These are phyloP conservation scores for Diaporthe destruens DNA, from an alignment of 2,329 filamentous ascomycete genomes.

Conservation along the genomic window DNA sequence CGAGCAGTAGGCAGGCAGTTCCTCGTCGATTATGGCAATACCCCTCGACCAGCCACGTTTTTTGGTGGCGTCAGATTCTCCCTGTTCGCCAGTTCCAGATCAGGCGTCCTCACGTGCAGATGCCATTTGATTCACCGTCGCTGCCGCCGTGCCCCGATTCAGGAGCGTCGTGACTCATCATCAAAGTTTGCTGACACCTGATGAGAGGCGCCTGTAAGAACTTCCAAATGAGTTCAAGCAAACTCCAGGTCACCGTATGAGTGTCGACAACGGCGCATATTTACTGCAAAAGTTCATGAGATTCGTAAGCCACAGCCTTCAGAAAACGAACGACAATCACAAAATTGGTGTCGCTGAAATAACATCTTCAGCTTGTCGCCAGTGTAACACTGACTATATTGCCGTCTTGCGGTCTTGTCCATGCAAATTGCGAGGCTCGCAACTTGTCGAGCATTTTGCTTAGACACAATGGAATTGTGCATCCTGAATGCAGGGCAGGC, in stretches of 20 bases:
- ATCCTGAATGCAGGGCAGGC: background rate
- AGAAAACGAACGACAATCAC: background rate
- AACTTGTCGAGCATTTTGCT: background rate
- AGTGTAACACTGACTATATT: conserved; percentile 9
- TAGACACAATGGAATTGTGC: background rate
- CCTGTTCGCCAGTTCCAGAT: background rate
- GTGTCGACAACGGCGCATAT: no score
- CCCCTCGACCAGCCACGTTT: no score
- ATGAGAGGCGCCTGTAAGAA: background rate
- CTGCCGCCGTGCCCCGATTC: background rate
- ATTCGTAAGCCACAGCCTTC: background rate
- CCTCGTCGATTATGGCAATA: background rate
- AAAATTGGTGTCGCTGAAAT: background rate
- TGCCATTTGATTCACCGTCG: background rate
- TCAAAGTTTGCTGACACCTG: background rate
- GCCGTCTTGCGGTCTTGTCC: background rate
- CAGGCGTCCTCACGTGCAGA: background rate
- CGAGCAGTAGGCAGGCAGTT: background rate
- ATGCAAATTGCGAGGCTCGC: background rate
- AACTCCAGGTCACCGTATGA: background rate
- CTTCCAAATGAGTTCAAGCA: background rate
- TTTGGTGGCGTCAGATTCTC: background rate
- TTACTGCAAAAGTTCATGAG: background rate
- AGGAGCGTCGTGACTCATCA: background rate
- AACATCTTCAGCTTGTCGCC: background rate